Evolutionary conservation across 176 grass and related monocot genomes (phyloP).

Genomic region (Triticum monococcum): DNA sequence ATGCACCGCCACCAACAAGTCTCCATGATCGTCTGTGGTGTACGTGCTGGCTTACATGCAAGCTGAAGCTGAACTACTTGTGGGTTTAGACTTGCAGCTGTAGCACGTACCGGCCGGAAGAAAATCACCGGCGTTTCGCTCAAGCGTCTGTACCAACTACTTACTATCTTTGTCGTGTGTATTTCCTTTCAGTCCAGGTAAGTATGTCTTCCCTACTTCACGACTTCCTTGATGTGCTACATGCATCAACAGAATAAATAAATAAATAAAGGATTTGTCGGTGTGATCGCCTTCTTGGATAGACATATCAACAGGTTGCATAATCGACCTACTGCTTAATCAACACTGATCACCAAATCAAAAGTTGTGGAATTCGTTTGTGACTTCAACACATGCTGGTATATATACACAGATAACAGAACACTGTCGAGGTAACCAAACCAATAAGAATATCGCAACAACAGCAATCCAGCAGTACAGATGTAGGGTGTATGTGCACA

Average conservation of each 20-base stretch:
- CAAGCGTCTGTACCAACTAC: too few relatives aligned
- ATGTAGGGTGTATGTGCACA: conserved; percentile 2
- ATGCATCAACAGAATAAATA: background rate
- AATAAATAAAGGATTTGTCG: background rate
- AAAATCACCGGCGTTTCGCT: too few relatives aligned
- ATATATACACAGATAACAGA: background rate
- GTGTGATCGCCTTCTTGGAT: background rate
- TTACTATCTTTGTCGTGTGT: too few relatives aligned
- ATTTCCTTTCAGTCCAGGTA: background rate
- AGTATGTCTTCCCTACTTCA: background rate
- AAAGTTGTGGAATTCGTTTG: background rate
- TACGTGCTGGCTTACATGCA: too few relatives aligned
- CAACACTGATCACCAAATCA: background rate
- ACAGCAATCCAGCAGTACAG: background rate
- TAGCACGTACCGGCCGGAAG: too few relatives aligned
- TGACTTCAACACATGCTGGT: too few relatives aligned
- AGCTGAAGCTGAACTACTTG: too few relatives aligned
- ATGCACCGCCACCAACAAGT: too few relatives aligned
- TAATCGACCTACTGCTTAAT: background rate
- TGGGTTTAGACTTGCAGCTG: too few relatives aligned
- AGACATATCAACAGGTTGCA: background rate
- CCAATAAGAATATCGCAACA: background rate
- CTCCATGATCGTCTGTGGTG: too few relatives aligned
- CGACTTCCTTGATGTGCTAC: background rate
- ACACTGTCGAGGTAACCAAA: background rate